Evolutionary conservation across 768 basidiomycete genomes (phyloP), one percentile per base, ranked within the genome.

Genomic region (Mycena belliarum): DNA sequence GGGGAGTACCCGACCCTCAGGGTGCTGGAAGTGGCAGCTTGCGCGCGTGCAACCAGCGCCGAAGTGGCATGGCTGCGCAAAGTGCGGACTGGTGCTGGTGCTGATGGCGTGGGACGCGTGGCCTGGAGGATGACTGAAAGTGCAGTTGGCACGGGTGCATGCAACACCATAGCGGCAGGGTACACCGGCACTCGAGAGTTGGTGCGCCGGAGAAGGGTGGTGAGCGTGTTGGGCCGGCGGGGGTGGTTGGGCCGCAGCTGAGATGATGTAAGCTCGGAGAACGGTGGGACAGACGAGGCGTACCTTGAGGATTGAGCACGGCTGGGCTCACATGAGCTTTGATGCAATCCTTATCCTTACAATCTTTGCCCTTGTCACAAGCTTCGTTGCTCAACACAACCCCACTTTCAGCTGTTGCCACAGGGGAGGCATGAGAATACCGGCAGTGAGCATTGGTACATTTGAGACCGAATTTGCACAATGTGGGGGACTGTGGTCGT

Each of bases 381-480:
- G 93, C 79, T 55, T 98, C 96, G 55, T 91, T 94, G 65, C 91
- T 96, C 54, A 99, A 79, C 2, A 98, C 97, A 61, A 99, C 82
- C 10, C 95, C 97, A 66, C 91, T 95, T 74, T 96, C 94, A 29
- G 89, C 81, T 18, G 96, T 97, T 7, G 97, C 95, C 4, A 95
- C 93, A n/a, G 97, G 97, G 10, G 91, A 94, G 6, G 97, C 95
- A 71, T 99, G 97, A 10, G 93, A 93, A 72, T 86, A 98, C 18
- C 89, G 81, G 72, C 97, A 99, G 44, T 87, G 79, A 0, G 89
- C 79, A 70, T 98, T 96, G 47, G 88, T 89, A 73, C 97, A 99
- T 64, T 95, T 96, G 23, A 88, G 79, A 12, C 83, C 86, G 63
- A 91, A 98, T 75, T 97, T 97, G 85, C 97, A 99, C 21, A 99